Conservation (phyloP, 2,329 filamentous ascomycete species). For the Exophiala phaeomuriformis region DNA sequence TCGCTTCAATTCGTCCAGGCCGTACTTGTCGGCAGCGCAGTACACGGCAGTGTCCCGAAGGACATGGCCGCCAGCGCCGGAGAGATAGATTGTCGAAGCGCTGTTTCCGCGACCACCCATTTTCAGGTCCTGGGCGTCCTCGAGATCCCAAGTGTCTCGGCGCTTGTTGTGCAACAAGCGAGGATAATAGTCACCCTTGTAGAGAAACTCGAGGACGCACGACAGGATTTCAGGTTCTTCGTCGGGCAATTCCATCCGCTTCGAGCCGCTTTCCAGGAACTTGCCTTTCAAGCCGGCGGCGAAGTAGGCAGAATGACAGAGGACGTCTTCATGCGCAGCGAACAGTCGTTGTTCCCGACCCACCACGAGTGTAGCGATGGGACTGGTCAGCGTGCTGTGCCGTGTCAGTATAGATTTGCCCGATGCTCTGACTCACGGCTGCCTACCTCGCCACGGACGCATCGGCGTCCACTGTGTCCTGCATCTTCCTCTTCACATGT, state of each 20-base stretch:
- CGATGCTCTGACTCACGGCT: background rate
- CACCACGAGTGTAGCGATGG: conserved; percentile 81
- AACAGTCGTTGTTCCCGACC: conserved; percentile 81
- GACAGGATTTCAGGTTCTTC: conserved; percentile 86
- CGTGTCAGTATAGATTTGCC: conserved; percentile 18
- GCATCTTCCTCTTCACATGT: conserved; percentile 76
- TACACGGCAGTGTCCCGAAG: conserved; percentile 92
- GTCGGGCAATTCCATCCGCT: conserved; percentile 69
- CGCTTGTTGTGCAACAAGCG: conserved; percentile 80
- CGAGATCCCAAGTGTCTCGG: conserved; percentile 81
- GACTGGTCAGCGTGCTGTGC: conserved; percentile 49
- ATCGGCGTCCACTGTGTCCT: conserved; percentile 64
- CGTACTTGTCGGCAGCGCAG: conserved; percentile 82
- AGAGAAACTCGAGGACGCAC: conserved; percentile 89
- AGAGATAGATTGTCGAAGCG: conserved; percentile 71
- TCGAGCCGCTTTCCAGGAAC: conserved; percentile 58
- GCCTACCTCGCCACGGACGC: conserved; percentile 39
- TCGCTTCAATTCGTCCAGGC: conserved; percentile 83
- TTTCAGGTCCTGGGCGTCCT: conserved; percentile 56
- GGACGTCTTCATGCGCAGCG: conserved; percentile 88
- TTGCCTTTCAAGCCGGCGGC: conserved; percentile 62
- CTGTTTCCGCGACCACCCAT: conserved; percentile 55
- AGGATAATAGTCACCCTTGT: conserved; percentile 94
- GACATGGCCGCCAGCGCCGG: conserved; percentile 65
- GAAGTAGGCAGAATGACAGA: conserved; percentile 80